Evolutionary conservation across 441 rosid species (phyloP), one percentile per base, ranked within the genome.

Genomic region (Corymbia citriodora): DNA sequence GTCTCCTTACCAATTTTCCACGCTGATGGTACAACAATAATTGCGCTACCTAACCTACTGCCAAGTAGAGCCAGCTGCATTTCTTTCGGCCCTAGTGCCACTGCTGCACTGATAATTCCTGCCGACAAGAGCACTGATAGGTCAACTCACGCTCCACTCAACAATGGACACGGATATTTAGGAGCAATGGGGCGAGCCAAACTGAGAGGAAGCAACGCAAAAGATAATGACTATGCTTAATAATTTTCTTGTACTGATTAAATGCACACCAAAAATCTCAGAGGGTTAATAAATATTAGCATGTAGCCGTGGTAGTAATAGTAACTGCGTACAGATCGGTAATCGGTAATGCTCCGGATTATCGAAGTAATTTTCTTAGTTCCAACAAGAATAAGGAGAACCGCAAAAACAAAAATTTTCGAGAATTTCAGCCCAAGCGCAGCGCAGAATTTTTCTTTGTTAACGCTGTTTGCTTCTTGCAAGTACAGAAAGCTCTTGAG

Each of bases 401-500:
- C 55, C 17, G 55, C 5, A 63, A 29, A 63, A 0, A 29, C 10
- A 1, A 27, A 27, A 11, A 0, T 27, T 11, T 4, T 61, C 1
- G 4, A 1, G 4, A 19, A 5, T 27, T 57, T 57, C 63, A 57
- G 29, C 63, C 0, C 2, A 2, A 57, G 23, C 2, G 2, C 63
- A 57, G 5, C 12, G 13, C 21, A 0, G 63, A 57, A 23, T 57
- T 57, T 2, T 57, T 57, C 63, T 57, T 27, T 4, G 5, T 57
- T 9, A 1, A 57, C 4, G 63, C 63, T 54, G 16, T n/a, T 53
- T 55, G 63, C 29, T 57, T 57, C 13, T 19, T 57, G 40, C 40
- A 36, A 36, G 4, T 36, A 4, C 40, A 36, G 40, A 36, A 36
- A 36, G 40, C 40, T 36, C 40, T 36, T 36, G 40, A 4, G 40